phyloP scores from a whole-genome alignment of 345 rosid species.

The Alliaria petiolata region DNA sequence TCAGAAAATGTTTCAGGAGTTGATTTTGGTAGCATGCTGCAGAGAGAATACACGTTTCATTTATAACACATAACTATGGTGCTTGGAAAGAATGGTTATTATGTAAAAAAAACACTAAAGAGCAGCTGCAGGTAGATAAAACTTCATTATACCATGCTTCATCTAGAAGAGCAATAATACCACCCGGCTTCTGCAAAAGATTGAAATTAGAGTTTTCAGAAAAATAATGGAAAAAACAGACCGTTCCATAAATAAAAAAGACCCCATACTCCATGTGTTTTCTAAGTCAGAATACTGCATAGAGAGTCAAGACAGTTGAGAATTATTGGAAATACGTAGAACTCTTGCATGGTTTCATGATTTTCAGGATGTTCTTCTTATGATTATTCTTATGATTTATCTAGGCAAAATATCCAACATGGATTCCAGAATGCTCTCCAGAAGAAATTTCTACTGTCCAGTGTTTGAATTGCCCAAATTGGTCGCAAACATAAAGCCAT shows the following conservation, averaged over 20 bases:
- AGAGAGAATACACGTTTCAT: slow-evolving; percentile 9
- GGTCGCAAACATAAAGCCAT: neutral
- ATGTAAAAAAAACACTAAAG: slow-evolving; percentile 1
- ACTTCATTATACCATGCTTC: slow-evolving; percentile 73
- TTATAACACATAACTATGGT: slow-evolving; percentile 14
- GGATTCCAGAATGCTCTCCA: slow-evolving; percentile 1
- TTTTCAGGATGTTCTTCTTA: neutral
- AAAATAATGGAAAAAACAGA: neutral
- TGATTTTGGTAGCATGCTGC: slow-evolving; percentile 93
- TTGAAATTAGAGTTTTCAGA: slow-evolving; percentile 5
- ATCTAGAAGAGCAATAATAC: slow-evolving; percentile 83
- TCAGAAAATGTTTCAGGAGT: slow-evolving; percentile 83
- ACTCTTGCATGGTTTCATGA: slow-evolving; percentile 13
- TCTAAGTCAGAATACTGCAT: too few relatives aligned
- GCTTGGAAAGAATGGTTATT: slow-evolving; percentile 5
- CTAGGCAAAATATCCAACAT: neutral
- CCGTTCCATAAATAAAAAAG: neutral
- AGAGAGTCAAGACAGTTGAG: too few relatives aligned
- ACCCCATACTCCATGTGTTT: neutral
- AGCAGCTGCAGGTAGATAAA: slow-evolving; percentile 11
- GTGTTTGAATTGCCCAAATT: too few relatives aligned
- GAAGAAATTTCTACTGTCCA: too few relatives aligned
- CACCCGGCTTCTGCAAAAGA: slow-evolving; percentile 84
- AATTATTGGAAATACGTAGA: too few relatives aligned
- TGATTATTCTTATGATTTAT: too few relatives aligned